Base-by-base conservation (phyloP, 192 early-diverging fungal species). In the Coemansia umbellata region DNA sequence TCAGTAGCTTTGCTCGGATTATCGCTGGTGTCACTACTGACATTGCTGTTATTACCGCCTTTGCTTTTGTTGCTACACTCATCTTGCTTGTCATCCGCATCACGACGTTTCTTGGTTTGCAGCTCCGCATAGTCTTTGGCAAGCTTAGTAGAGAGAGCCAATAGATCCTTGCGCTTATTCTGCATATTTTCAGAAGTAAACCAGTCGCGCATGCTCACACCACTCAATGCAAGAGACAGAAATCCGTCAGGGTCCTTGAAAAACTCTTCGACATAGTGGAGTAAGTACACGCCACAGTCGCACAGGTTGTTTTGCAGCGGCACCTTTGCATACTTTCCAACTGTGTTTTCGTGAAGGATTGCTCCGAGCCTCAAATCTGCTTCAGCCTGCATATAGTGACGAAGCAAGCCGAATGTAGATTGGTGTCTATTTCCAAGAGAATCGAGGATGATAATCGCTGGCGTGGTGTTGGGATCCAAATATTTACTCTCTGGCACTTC, bases 211-310 rank as follows among this genome's bases (percentile, higher is more conserved):
- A 69, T 31, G 14, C 36, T 58, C n/a, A 68, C 48, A 22, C 58
- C 54, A 36, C 58, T 53, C 13, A 76, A 27, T 0, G 51, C 66
- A 21, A 65, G 27, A 26, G 54, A 40, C 17, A 63, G 33, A 32
- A 70, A 63, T 6, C 24, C 36, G 2, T 41, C 47, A 3, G 85
- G 85, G 37, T 69, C 54, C 39, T 64, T 51, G 27, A 91, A 50
- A 48, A 95, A 85, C 27, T 74, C 53, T 44, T 93, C 88, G 3
- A 90, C 79, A 53, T 87, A 90, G 51, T 92, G 82, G 7, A 91
- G 61, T n/a, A 95, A 37, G 69, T 82, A 93, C 13, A 95, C 71
- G n/a, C 93, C 93, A 57, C 93, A 95, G 63, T 95, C 93, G 50
- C 84, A 90, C 56, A 79, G 63, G 55, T 95, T 95, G 44, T 73